Evolutionary conservation across 441 rosid genomes (phyloP).

Genomic region (Monsonia emarginata): DNA sequence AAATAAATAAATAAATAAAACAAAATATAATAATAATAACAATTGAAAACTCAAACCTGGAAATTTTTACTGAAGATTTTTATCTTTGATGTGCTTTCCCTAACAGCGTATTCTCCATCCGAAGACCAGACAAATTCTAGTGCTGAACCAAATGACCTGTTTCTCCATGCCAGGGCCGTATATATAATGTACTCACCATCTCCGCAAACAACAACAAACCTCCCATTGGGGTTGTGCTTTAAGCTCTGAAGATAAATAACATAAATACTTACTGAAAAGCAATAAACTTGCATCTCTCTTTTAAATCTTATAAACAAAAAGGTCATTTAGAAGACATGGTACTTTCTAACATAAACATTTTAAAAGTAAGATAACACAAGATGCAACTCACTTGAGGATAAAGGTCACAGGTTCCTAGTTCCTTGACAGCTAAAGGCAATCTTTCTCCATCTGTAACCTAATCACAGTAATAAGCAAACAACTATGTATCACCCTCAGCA

Average conservation of each 20-base stretch:
- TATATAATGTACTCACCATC: slow-evolving; percentile 97
- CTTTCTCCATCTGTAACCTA: slow-evolving; percentile 97
- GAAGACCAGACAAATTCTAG: slow-evolving; percentile 94
- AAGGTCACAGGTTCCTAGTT: slow-evolving; percentile 94
- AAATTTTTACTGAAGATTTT: slow-evolving; percentile 87
- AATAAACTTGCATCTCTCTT: neutral
- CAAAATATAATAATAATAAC: neutral
- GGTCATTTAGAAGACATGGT: neutral
- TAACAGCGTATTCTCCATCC: slow-evolving; percentile 95
- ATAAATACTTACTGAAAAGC: neutral
- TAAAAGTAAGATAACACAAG: slow-evolving; percentile 9
- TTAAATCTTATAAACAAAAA: neutral
- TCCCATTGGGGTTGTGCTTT: slow-evolving; percentile 93
- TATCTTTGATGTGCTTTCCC: slow-evolving; percentile 88
- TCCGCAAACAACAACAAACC: slow-evolving; percentile 96
- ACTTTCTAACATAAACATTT: neutral
- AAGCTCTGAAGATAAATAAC: slow-evolving; percentile 47
- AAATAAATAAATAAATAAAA: neutral
- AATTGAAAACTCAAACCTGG: slow-evolving; percentile 48
- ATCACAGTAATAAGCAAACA: slow-evolving; percentile 19
- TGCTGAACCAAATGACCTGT: slow-evolving; percentile 95
- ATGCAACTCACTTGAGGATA: slow-evolving; percentile 82
- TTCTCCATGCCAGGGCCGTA: slow-evolving; percentile 98
- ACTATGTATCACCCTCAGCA: slow-evolving; percentile 12
- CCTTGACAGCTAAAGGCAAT: slow-evolving; percentile 91